Conservation (phyloP, 768 basidiomycete genomes). For the Porphyrellus cyaneotinctus region DNA sequence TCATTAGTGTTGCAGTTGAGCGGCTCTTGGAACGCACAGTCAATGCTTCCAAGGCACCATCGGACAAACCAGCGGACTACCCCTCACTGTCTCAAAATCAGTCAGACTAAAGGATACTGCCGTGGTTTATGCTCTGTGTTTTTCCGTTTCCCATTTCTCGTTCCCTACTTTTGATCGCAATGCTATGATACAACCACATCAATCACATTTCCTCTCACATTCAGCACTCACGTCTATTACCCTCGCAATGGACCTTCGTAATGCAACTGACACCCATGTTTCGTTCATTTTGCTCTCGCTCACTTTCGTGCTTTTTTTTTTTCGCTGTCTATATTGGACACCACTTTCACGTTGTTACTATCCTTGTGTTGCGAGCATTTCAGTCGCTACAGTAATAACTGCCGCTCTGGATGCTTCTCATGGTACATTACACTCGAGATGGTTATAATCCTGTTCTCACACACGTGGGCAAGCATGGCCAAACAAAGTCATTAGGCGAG, state of each 20-base stretch:
- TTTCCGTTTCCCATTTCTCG: conserved; percentile 3
- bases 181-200: conserved; percentile 37
- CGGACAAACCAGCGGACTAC: conserved; percentile 29
- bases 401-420: neutral
- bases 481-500: conserved; percentile 21
- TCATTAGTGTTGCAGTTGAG: conserved; percentile 48
- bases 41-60: conserved; percentile 22
- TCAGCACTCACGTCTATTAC: conserved; percentile 32
- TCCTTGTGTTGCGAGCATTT: conserved; percentile 10
- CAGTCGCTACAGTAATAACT: neutral
- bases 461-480: conserved; percentile 24
- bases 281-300: conserved; percentile 18
- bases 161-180: conserved; percentile 28
- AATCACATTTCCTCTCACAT: conserved; percentile 20
- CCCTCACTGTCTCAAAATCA: conserved; percentile 28
- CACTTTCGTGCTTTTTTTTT: conserved; percentile 14
- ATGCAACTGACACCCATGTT: conserved; percentile 29
- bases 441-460: conserved; percentile 27
- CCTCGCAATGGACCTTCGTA: conserved; percentile 36
- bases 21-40: conserved; percentile 57
- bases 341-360: conserved; percentile 16
- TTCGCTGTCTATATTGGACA: conserved; percentile 33
- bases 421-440: conserved; percentile 15
- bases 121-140: conserved; percentile 4
- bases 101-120: conserved; percentile 18